Percentiles rank a stretch among this genome's conserved stretches.
phyloP scores from a whole-genome alignment of 2,329 filamentous ascomycete species.

The Pestalotiopsis sp. region DNA sequence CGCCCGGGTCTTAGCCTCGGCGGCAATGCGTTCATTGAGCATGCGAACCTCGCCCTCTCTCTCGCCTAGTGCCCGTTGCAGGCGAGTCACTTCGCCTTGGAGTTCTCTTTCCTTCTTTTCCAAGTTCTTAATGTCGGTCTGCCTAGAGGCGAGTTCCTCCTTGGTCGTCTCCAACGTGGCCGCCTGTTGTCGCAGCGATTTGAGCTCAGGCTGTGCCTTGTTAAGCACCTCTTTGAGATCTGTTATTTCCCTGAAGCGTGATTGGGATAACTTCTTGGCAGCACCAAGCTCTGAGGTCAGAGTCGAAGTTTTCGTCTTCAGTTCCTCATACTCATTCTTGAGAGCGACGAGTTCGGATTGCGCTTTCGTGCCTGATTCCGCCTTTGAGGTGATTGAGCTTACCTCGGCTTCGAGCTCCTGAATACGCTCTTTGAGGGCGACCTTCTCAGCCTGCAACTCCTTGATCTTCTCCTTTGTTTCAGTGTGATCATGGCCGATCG shows the following conservation, averaged over 20 bases:
- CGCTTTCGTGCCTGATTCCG: conserved; percentile 55
- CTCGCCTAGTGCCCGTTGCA: conserved; percentile 71
- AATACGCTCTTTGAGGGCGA: conserved; percentile 65
- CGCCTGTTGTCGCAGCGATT: conserved; percentile 76
- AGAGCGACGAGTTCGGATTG: conserved; percentile 61
- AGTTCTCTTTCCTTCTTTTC: conserved; percentile 85
- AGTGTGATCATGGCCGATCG: conserved; percentile 82
- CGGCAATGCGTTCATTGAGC: conserved; percentile 76
- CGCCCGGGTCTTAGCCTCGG: conserved; percentile 71
- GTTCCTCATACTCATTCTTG: conserved; percentile 62
- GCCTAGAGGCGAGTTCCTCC: conserved; percentile 68
- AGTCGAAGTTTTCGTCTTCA: conserved; percentile 69
- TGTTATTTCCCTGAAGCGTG: conserved; percentile 83
- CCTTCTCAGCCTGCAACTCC: conserved; percentile 70
- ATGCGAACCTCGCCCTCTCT: conserved; percentile 78
- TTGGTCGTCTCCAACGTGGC: conserved; percentile 73
- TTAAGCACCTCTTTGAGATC: conserved; percentile 79
- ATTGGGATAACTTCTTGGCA: conserved; percentile 83
- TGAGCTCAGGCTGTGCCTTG: conserved; percentile 85
- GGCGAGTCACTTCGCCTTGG: conserved; percentile 69
- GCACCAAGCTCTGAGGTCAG: conserved; percentile 84
- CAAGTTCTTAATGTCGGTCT: conserved; percentile 68
- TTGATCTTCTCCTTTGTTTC: conserved; percentile 79
- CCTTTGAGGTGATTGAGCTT: conserved; percentile 34
- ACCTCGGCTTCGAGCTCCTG: conserved; percentile 73